Evolutionary conservation across 2,329 filamentous ascomycete species (phyloP).

Genomic region (Allantophomopsis lycopodina): DNA sequence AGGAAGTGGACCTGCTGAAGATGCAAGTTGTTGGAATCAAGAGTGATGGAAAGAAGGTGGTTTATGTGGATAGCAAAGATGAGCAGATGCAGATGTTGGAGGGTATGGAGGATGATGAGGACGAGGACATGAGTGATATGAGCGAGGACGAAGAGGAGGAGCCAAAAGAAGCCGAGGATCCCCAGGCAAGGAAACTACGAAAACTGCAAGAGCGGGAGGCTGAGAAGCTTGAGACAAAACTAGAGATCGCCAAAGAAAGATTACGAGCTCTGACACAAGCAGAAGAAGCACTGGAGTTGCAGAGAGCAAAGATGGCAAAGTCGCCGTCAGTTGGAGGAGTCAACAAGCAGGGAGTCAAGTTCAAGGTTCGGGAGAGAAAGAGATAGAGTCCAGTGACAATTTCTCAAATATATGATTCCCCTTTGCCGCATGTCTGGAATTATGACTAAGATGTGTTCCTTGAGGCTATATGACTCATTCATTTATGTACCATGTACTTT

Average conservation of each 20-base stretch:
- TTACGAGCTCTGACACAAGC: constrained; percentile 38
- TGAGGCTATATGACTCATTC: no score
- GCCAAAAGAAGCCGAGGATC: constrained; percentile 5
- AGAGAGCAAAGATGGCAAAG: constrained; percentile 52
- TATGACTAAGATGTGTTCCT: no score
- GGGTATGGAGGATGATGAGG: constrained; percentile 6
- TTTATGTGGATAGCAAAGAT: constrained; percentile 19
- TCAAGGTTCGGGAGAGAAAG: constrained; percentile 49
- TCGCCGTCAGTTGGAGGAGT: constrained; percentile 43
- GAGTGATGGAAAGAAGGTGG: constrained; percentile 17
- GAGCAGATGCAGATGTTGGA: constrained; percentile 7
- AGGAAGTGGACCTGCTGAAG: constrained; percentile 42
- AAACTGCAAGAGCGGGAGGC: constrained; percentile 28
- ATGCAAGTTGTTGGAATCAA: constrained; percentile 30
- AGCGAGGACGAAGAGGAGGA: constrained; percentile 7
- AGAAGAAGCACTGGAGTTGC: constrained; percentile 41
- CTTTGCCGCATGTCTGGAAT: no score
- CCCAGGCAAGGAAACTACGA: constrained; percentile 18
- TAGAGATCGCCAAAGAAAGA: constrained; percentile 37
- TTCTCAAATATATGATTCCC: no score
- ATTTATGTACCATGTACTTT: no score
- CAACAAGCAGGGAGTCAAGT: constrained; percentile 47
- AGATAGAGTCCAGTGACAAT: constrained; percentile 16
- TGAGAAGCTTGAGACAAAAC: constrained; percentile 31
- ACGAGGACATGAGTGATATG: constrained; percentile 12